Evolutionary conservation across 2,329 filamentous ascomycete genomes (phyloP), one percentile per base, ranked within the genome.

Genomic region (Aspergillus candidus): DNA sequence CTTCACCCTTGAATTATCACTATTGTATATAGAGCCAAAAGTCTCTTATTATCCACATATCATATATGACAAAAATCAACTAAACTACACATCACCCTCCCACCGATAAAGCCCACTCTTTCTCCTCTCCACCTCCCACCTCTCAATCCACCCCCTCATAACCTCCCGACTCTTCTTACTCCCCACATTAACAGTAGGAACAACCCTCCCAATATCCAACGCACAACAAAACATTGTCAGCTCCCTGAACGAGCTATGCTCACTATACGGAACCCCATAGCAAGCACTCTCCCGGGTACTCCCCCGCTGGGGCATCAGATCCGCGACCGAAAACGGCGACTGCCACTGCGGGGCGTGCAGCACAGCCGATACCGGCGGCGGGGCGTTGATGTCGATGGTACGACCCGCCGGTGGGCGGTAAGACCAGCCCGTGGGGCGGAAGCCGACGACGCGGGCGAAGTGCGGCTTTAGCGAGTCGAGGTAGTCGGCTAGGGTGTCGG

Each of bases 191-290:
- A 98, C 93, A 0, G 93, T 98, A 0, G 93, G 93, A 12, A 98
- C 84, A 6, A 98, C 79, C 67, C 84, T 87, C 51, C 91, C 89
- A 52, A 98, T 94, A 44, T 86, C 73, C 63, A 98, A 64, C 14
- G 84, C 80, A 74, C 93, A 93, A 54, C 91, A 80, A 61, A 98
- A 98, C 78, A 97, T 84, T 0, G 88, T 91, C 61, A 98, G 68
- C 72, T 98, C 93, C 33, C 91, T 77, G 61, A 98, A 98, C 49
- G 87, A 94, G 64, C 86, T 93, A 65, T 98, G 93, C 70, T 98
- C 93, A 40, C 84, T 90, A 63, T 98, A 98, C 2, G 93, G 93
- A 2, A 97, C 93, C 1, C 88, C 90, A 55, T 94, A 95, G 63
- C 89, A 96, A 63, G 85, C 84, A 32, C 86, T 86, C 55, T 91